Evolutionary conservation across 2,329 filamentous ascomycete genomes (phyloP).

Genomic region (Nemania diffusa): DNA sequence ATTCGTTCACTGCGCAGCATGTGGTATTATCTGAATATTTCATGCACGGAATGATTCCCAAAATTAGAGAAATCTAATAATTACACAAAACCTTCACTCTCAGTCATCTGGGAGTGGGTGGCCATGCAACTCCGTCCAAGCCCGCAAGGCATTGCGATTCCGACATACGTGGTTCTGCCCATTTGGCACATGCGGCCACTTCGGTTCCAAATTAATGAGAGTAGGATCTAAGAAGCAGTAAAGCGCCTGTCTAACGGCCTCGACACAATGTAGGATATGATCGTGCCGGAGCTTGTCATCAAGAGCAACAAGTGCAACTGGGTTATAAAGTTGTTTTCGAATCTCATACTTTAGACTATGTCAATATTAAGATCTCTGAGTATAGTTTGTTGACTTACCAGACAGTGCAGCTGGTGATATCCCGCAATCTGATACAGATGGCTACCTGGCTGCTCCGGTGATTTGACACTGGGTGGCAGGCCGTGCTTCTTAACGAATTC

Average conservation of each 20-base stretch:
- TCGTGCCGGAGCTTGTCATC: neutral
- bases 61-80: neutral
- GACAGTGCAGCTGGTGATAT: constrained; percentile 21
- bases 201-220: constrained; percentile 10
- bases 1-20: no score
- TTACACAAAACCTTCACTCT: neutral
- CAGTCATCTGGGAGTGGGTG: neutral
- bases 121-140: constrained; percentile 15
- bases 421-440: constrained; percentile 15
- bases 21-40: no score
- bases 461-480: constrained; percentile 1
- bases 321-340: constrained; percentile 16
- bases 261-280: constrained; percentile 16
- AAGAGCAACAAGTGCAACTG: neutral
- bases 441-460: neutral
- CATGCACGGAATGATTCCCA: no score
- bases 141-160: constrained; percentile 19
- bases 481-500: neutral
- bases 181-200: constrained; percentile 22
- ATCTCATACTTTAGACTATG: constrained; percentile 6
- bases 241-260: constrained; percentile 17
- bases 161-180: constrained; percentile 20
- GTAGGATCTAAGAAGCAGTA: constrained; percentile 22
- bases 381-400: neutral
- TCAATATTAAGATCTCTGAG: no score